These are phyloP conservation scores for Chlorella sp. DNA, from an alignment of 139 green algal genomes.

Conservation along the genomic window DNA sequence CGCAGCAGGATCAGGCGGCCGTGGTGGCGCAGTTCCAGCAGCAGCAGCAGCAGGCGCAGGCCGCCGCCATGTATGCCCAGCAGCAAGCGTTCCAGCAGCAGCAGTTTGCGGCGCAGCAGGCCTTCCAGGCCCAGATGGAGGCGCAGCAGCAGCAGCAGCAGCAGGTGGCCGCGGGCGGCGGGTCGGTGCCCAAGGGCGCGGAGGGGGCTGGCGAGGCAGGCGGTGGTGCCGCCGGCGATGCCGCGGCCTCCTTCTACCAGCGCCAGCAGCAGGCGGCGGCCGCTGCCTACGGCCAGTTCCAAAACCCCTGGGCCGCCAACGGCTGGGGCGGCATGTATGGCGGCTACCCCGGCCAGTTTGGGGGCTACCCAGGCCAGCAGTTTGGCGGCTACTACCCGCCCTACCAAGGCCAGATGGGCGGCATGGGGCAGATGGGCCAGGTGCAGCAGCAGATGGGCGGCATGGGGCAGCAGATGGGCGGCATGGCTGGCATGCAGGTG, in stretches of 20 bases:
- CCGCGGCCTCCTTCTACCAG: not conserved
- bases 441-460: no score
- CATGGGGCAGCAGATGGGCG: no score
- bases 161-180: no score
- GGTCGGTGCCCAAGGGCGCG: not conserved
- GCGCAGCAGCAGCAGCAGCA: constrained; percentile 1
- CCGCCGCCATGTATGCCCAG: constrained; percentile 6
- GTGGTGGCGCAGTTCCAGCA: constrained; percentile 12
- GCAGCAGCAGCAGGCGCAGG: not conserved
- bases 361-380: not conserved
- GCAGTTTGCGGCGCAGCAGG: not conserved
- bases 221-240: not conserved
- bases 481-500: not conserved
- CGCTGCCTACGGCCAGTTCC: not conserved
- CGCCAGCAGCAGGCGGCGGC: constrained; percentile 11
- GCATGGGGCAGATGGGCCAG: no score
- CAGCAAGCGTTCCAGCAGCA: constrained; percentile 15
- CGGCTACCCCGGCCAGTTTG: no score
- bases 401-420: not conserved
- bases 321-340: constrained; percentile 10
- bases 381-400: constrained; percentile 1
- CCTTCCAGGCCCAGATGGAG: no score
- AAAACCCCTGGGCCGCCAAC: not conserved
- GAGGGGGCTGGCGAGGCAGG: not conserved
- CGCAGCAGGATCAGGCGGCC: constrained; percentile 24